phyloP scores from a whole-genome alignment of 805 yeast genomes.

The Saccharomycopsis fodiens region DNA sequence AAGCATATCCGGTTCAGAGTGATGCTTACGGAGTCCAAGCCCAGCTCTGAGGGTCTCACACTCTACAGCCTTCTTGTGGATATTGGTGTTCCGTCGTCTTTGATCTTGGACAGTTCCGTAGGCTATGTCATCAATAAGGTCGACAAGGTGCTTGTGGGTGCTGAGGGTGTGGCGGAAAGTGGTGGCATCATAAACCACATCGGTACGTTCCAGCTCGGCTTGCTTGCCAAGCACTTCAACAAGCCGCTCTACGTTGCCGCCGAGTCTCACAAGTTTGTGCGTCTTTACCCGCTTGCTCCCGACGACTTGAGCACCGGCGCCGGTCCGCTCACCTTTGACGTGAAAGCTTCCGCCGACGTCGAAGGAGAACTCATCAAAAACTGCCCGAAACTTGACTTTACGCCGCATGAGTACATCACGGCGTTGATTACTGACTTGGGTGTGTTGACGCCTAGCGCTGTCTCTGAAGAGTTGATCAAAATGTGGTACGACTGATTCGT shows the following conservation, averaged over 20 bases:
- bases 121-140: constrained; percentile 88
- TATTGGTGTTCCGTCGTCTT: constrained; percentile 75
- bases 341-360: constrained; percentile 13
- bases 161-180: constrained; percentile 98
- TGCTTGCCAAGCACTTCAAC: constrained; percentile 80
- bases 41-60: constrained; percentile 54
- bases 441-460: constrained; percentile 94
- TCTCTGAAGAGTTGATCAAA: constrained; percentile 94
- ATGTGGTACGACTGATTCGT: constrained; percentile 96
- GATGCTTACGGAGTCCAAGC: constrained; percentile 88
- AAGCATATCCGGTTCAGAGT: constrained; percentile 74
- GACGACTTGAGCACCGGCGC: constrained; percentile 72
- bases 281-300: constrained; percentile 91
- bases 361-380: constrained; percentile 21
- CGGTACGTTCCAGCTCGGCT: constrained; percentile 93
- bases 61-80: constrained; percentile 64
- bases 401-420: constrained; percentile 92
- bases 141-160: constrained; percentile 92
- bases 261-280: constrained; percentile 91
- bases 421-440: constrained; percentile 96
- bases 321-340: constrained; percentile 39
- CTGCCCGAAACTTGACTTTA: constrained; percentile 74
- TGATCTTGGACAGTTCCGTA: constrained; percentile 88
- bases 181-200: constrained; percentile 96
- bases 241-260: constrained; percentile 93